phyloP scores from a whole-genome alignment of 2,329 filamentous ascomycete species.

The Paramyrothecium roridum region DNA sequence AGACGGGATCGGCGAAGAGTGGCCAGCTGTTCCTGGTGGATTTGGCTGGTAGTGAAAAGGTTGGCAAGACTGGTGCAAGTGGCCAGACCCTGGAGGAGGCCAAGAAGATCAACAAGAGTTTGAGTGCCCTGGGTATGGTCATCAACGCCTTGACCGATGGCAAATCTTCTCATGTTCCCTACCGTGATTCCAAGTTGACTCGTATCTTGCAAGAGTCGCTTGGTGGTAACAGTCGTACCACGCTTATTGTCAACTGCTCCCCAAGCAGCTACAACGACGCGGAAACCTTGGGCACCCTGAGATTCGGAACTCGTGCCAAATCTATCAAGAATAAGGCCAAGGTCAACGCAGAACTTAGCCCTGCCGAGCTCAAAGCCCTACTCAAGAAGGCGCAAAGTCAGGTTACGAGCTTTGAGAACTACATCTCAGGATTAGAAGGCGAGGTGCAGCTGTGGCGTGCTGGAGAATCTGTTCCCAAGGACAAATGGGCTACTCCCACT shows the following conservation, averaged over 20 bases:
- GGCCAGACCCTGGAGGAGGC: slow-evolving; percentile 97
- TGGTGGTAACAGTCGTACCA: slow-evolving; percentile 97
- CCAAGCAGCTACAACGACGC: slow-evolving; percentile 97
- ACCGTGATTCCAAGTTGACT: slow-evolving; percentile 96
- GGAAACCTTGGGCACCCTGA: slow-evolving; percentile 86
- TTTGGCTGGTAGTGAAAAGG: slow-evolving; percentile 96
- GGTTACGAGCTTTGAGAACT: slow-evolving; percentile 82
- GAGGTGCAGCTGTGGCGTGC: slow-evolving; percentile 86
- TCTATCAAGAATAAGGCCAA: slow-evolving; percentile 99
- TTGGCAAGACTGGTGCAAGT: slow-evolving; percentile 96
- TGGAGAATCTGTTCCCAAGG: slow-evolving; percentile 84
- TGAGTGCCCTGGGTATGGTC: slow-evolving; percentile 97
- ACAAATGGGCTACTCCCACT: slow-evolving; percentile 75
- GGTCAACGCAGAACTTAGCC: slow-evolving; percentile 97
- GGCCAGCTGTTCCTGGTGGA: slow-evolving; percentile 97
- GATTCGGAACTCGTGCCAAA: slow-evolving; percentile 95
- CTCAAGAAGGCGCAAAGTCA: slow-evolving; percentile 91
- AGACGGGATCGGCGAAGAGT: slow-evolving; percentile 93
- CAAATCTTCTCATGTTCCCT: slow-evolving; percentile 94
- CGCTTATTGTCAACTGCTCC: slow-evolving; percentile 98
- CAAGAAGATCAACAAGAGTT: slow-evolving; percentile 99
- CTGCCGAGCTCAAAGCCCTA: slow-evolving; percentile 87
- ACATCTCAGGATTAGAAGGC: slow-evolving; percentile 77
- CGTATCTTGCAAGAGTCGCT: slow-evolving; percentile 95
- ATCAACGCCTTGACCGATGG: slow-evolving; percentile 97